These are phyloP conservation scores for Globisporangium lucens DNA, from an alignment of 352 stramenopile species.

Conservation along the genomic window DNA sequence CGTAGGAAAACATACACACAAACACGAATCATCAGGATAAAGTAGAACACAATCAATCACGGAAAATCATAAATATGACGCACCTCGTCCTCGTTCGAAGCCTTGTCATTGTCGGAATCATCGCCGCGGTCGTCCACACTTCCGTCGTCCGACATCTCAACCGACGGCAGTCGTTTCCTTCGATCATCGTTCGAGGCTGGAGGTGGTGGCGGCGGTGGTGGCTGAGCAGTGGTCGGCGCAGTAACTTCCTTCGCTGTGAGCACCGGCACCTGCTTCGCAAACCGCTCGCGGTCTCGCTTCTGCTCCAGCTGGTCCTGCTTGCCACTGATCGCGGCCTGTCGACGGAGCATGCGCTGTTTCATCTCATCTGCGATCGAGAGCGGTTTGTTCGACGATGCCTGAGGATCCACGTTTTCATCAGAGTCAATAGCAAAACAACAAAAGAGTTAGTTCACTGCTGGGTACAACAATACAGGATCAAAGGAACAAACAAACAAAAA, in stretches of 20 bases:
- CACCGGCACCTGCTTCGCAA: constrained; percentile 68
- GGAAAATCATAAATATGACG: background rate
- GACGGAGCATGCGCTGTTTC: constrained; percentile 74
- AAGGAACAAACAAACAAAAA: background rate
- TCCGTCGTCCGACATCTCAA: constrained; percentile 84
- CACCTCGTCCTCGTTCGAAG: constrained; percentile 70
- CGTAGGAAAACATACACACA: background rate
- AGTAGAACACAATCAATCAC: background rate
- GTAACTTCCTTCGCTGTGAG: constrained; percentile 79
- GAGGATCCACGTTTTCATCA: background rate
- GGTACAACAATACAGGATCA: background rate
- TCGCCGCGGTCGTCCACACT: constrained; percentile 41
- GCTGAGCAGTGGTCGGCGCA: constrained; percentile 14
- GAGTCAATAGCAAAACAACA: background rate
- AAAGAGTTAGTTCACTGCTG: background rate
- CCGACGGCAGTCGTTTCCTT: constrained; percentile 46
- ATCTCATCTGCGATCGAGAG: constrained; percentile 81
- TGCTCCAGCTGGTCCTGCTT: constrained; percentile 85
- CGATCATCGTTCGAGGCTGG: constrained; percentile 34
- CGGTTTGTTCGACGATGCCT: constrained; percentile 34
- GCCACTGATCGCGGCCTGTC: constrained; percentile 74
- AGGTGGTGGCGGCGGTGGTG: constrained; percentile 42
- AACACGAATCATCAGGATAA: background rate
- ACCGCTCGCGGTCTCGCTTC: constrained; percentile 63
- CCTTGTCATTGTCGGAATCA: constrained; percentile 45